Evolutionary conservation across 345 rosid species (phyloP).

Genomic region (Brassica rapa): DNA sequence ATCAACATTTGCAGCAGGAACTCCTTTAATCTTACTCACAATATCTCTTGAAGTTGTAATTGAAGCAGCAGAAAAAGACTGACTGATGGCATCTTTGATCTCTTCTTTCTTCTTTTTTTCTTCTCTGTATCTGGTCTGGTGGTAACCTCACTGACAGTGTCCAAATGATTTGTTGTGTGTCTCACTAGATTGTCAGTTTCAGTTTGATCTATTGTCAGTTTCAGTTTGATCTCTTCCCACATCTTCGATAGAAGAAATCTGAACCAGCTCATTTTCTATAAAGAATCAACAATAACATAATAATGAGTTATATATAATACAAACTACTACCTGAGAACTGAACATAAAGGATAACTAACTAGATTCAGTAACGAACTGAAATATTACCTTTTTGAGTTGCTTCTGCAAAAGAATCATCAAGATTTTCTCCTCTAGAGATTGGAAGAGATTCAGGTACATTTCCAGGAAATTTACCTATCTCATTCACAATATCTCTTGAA

Average conservation of each 20-base stretch:
- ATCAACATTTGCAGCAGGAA: neutral
- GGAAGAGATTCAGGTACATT: too few species aligned
- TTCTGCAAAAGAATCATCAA: too few species aligned
- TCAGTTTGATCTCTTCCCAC: neutral
- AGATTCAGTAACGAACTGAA: too few species aligned
- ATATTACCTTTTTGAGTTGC: too few species aligned
- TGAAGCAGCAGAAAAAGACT: neutral
- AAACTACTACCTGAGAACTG: too few species aligned
- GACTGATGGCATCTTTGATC: neutral
- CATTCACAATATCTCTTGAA: too few species aligned
- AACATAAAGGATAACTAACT: too few species aligned
- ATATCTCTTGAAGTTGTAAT: neutral
- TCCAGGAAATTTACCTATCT: too few species aligned
- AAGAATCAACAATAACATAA: too few species aligned
- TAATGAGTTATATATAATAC: neutral
- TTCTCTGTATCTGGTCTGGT: neutral
- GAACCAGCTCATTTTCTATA: too few species aligned
- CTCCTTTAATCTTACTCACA: slow-evolving; percentile 1
- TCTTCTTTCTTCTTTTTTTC: neutral
- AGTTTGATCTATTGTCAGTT: neutral
- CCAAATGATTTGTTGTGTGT: neutral
- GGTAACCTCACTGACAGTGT: neutral
- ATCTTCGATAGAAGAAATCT: too few species aligned
- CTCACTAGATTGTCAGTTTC: neutral
- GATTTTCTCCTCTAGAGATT: too few species aligned